A percentile compares a stretch with the other conserved stretches of the same genome.
These are phyloP conservation scores for Linnemannia hyalina DNA, from an alignment of 192 early-diverging fungal species.

Conservation along the genomic window DNA sequence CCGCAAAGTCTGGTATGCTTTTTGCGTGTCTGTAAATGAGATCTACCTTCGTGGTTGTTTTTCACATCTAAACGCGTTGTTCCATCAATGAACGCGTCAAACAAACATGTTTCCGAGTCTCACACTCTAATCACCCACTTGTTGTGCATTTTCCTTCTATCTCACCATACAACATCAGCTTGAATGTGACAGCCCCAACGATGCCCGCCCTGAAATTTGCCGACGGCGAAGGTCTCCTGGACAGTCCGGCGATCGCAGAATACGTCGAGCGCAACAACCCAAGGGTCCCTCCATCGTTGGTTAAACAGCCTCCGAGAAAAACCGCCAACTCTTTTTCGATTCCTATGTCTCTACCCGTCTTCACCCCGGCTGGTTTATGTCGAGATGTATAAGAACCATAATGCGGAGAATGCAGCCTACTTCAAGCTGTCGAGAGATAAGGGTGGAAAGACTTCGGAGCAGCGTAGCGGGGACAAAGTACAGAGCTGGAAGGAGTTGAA, in stretches of 20 bases:
- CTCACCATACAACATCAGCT: background rate
- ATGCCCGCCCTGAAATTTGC: constrained; percentile 44
- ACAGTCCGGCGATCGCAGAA: constrained; percentile 66
- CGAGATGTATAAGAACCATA: constrained; percentile 22
- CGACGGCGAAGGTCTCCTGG: constrained; percentile 48
- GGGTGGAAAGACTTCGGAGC: constrained; percentile 25
- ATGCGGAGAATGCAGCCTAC: constrained; percentile 15
- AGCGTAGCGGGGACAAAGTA: constrained; percentile 26
- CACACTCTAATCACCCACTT: background rate
- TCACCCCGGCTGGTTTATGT: constrained; percentile 24
- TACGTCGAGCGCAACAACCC: constrained; percentile 66
- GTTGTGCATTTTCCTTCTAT: background rate
- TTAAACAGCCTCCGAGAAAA: constrained; percentile 20
- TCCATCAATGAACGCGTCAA: background rate
- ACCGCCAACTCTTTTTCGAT: constrained; percentile 53
- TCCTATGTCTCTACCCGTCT: constrained; percentile 41
- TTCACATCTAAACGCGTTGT: background rate
- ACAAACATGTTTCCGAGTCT: background rate
- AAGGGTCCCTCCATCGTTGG: constrained; percentile 56
- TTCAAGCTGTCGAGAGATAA: constrained; percentile 53
- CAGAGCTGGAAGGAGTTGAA: constrained; percentile 27
- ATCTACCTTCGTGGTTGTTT: background rate
- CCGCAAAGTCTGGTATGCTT: constrained; percentile 24
- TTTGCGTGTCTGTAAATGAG: background rate
- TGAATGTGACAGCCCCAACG: constrained; percentile 41